A percentile compares a stretch with the other conserved stretches of the same genome.
Evolutionary conservation across 176 grass and related monocot genomes (phyloP).

Genomic region (Eleusine coracana): DNA sequence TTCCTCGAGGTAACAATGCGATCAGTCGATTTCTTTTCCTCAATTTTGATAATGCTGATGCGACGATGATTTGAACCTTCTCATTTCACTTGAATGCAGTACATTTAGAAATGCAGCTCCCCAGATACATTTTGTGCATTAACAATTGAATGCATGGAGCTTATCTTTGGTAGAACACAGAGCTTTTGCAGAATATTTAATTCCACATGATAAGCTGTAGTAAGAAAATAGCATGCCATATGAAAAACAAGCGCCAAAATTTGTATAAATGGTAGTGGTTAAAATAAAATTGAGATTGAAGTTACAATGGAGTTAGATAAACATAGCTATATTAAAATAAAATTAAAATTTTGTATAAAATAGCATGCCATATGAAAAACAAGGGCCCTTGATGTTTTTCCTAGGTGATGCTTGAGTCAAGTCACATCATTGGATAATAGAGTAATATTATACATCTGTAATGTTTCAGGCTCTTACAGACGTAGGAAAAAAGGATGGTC

Average conservation of each 20-base stretch:
- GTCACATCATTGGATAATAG: not conserved
- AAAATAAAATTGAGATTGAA: not conserved
- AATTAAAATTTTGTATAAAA: too few relatives aligned
- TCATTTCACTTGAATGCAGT: not conserved
- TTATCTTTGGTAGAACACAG: not conserved
- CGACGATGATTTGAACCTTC: not conserved
- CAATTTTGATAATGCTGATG: not conserved
- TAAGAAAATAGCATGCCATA: not conserved
- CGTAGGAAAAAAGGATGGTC: constrained; percentile 83
- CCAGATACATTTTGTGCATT: too few relatives aligned
- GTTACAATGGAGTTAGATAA: not conserved
- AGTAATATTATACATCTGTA: constrained; percentile 10
- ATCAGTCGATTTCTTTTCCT: not conserved
- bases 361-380: too few relatives aligned
- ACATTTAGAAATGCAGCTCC: not conserved
- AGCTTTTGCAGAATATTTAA: not conserved
- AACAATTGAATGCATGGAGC: not conserved
- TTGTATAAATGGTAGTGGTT: not conserved
- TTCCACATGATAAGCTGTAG: not conserved
- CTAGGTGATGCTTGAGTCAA: not conserved
- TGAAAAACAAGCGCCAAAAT: not conserved
- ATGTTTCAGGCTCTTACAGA: constrained; percentile 67
- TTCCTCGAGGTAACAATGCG: constrained; percentile 68
- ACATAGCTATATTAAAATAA: too few relatives aligned
- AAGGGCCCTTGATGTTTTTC: not conserved